phyloP scores from a whole-genome alignment of 495 filamentous ascomycete genomes.

The Xylaria castorea region DNA sequence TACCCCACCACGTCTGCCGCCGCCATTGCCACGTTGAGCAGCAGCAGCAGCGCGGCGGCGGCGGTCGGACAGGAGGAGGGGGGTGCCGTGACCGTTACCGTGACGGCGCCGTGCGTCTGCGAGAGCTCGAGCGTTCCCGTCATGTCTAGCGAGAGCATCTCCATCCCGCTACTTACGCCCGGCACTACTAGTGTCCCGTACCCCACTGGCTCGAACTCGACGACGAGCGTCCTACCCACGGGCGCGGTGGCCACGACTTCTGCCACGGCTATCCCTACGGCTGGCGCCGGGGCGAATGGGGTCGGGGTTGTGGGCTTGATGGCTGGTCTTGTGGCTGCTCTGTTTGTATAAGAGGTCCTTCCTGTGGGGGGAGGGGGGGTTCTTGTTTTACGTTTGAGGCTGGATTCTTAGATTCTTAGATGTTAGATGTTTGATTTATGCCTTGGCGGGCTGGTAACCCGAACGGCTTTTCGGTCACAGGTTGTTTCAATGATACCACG shows the following conservation, averaged over 20 bases:
- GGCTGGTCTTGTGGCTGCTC: slow-evolving; percentile 37
- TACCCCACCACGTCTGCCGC: slow-evolving; percentile 12
- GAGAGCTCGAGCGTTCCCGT: slow-evolving; percentile 2
- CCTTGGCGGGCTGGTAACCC: slow-evolving; percentile 14
- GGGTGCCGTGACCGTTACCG: slow-evolving; percentile 29
- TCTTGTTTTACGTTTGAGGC: neutral
- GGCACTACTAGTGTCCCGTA: neutral
- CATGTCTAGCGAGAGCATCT: slow-evolving; percentile 7
- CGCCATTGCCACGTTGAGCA: neutral
- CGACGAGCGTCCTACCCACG: slow-evolving; percentile 28
- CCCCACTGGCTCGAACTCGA: slow-evolving; percentile 31
- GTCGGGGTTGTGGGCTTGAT: slow-evolving; percentile 38
- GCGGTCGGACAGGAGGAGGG: neutral
- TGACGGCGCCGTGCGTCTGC: slow-evolving; percentile 34
- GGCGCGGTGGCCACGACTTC: slow-evolving; percentile 32
- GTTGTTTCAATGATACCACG: slow-evolving; percentile 3
- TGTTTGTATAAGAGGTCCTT: slow-evolving; percentile 21
- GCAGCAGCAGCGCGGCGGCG: neutral
- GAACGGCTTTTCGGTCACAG: neutral
- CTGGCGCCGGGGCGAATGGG: slow-evolving; percentile 42
- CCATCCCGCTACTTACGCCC: slow-evolving; percentile 19
- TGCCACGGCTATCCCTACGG: slow-evolving; percentile 39
- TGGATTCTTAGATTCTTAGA: neutral
- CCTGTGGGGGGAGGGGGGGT: neutral
- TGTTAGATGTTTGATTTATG: neutral